phyloP scores from a whole-genome alignment of 305 asterid genomes.

The Fraxinus nigra region DNA sequence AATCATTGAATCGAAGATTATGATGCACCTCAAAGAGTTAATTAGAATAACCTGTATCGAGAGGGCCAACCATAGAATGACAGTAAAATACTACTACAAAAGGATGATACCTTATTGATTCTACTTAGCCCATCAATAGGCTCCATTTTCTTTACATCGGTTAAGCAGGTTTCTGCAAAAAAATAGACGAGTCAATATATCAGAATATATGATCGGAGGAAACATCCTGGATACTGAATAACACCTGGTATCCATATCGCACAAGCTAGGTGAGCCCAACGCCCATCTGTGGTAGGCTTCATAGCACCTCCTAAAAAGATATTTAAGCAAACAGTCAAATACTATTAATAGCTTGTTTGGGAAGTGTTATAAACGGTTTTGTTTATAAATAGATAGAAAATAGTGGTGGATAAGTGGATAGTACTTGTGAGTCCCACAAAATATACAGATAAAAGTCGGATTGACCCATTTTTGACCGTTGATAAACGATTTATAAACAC shows the following conservation, averaged over 20 bases:
- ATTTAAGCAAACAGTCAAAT: slow-evolving; percentile 23
- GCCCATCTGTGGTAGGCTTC: slow-evolving; percentile 99
- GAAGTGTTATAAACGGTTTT: background rate
- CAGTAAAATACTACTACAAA: slow-evolving; percentile 19
- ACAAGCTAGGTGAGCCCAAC: slow-evolving; percentile 99
- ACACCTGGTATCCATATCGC: slow-evolving; percentile 99
- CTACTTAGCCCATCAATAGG: slow-evolving; percentile 91
- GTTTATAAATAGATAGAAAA: background rate
- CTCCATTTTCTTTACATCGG: slow-evolving; percentile 92
- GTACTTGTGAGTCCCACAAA: background rate
- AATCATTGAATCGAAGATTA: background rate
- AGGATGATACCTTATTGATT: slow-evolving; percentile 71
- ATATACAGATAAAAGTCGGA: background rate
- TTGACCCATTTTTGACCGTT: background rate
- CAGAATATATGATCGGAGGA: background rate
- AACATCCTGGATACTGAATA: slow-evolving; percentile 7
- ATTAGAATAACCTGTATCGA: background rate
- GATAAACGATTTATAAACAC: background rate
- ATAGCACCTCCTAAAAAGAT: slow-evolving; percentile 83
- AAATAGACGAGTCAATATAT: slow-evolving; percentile 19
- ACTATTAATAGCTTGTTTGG: slow-evolving; percentile 1
- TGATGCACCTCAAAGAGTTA: slow-evolving; percentile 15
- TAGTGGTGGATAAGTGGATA: background rate
- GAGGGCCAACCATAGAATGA: slow-evolving; percentile 8
- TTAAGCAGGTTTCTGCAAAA: slow-evolving; percentile 87